Evolutionary conservation across 305 asterid species (phyloP).

Genomic region (Plantago rigida): DNA sequence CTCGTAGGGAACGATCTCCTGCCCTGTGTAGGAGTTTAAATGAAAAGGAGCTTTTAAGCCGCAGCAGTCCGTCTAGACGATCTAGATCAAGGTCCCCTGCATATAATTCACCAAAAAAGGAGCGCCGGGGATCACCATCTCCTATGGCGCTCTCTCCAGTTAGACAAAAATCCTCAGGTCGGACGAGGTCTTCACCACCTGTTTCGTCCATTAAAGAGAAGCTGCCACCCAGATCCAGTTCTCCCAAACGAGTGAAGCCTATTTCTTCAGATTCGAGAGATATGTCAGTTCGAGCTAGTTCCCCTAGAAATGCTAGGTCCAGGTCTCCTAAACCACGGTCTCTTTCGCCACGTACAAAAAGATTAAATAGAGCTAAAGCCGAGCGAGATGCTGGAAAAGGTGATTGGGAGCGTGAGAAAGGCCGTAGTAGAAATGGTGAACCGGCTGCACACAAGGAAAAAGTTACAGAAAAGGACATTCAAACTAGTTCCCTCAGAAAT

Average conservation of each 20-base stretch:
- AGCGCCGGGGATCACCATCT: slow-evolving; percentile 42
- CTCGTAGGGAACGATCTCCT: slow-evolving; percentile 62
- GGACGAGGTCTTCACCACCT: slow-evolving; percentile 44
- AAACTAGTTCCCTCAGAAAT: no score
- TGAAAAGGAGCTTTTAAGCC: slow-evolving; percentile 40
- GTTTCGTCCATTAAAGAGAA: neutral
- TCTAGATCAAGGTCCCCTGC: slow-evolving; percentile 55
- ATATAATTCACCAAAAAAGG: slow-evolving; percentile 38
- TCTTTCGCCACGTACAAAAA: slow-evolving; percentile 63
- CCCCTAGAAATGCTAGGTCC: slow-evolving; percentile 6
- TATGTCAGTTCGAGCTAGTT: no score
- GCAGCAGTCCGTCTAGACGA: slow-evolving; percentile 48
- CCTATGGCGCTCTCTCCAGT: slow-evolving; percentile 40
- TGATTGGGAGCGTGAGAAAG: slow-evolving; percentile 43
- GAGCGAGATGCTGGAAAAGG: slow-evolving; percentile 47
- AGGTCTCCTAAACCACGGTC: slow-evolving; percentile 34
- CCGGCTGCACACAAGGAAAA: slow-evolving; percentile 37
- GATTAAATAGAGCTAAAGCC: slow-evolving; percentile 49
- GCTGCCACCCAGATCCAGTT: slow-evolving; percentile 19
- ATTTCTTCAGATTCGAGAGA: no score
- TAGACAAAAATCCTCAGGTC: slow-evolving; percentile 40
- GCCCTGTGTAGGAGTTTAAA: slow-evolving; percentile 45
- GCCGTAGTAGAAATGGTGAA: slow-evolving; percentile 36
- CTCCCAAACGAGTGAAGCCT: slow-evolving; percentile 24
- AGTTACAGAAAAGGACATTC: slow-evolving; percentile 37